phyloP scores from a whole-genome alignment of 208 protist species.

The Trypanosoma caninum region DNA sequence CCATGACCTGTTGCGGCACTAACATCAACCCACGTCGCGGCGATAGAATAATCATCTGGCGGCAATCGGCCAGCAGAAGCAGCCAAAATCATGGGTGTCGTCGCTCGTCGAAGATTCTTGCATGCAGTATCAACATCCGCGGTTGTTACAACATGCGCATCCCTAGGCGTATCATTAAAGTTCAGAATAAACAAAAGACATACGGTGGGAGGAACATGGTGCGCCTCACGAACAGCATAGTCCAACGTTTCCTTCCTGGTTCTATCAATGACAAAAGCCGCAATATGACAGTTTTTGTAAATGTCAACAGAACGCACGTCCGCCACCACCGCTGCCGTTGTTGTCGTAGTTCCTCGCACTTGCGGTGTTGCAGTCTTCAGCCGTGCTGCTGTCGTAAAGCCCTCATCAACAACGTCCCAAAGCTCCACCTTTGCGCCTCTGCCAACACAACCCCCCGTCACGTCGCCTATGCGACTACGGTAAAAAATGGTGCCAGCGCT shows the following conservation, averaged over 20 bases:
- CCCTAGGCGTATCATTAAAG: conserved; percentile 35
- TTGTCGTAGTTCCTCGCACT: too few relatives aligned
- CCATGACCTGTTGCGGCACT: conserved; percentile 46
- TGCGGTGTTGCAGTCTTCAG: neutral
- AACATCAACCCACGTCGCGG: conserved; percentile 43
- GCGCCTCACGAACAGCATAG: conserved; percentile 56
- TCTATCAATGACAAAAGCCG: conserved; percentile 69
- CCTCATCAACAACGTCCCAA: conserved; percentile 74
- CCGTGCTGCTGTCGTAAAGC: conserved; percentile 10
- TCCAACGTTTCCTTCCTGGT: conserved; percentile 46
- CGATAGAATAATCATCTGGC: conserved; percentile 34
- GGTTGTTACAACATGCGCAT: conserved; percentile 31
- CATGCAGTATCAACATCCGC: conserved; percentile 48
- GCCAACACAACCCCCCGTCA: conserved; percentile 30
- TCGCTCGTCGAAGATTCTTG: conserved; percentile 30
- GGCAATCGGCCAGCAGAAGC: conserved; percentile 40
- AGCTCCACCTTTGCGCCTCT: conserved; percentile 71
- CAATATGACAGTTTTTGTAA: conserved; percentile 59
- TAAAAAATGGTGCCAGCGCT: conserved; percentile 54
- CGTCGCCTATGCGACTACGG: neutral
- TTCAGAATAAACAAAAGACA: conserved; percentile 72
- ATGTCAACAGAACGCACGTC: conserved; percentile 58
- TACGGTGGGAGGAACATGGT: conserved; percentile 45
- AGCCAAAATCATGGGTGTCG: conserved; percentile 42
- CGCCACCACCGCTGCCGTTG: too few relatives aligned